A percentile compares a stretch with the other conserved stretches of the same genome.
Evolutionary conservation across 2,329 filamentous ascomycete genomes (phyloP).

Genomic region (Aureobasidium uvarum): DNA sequence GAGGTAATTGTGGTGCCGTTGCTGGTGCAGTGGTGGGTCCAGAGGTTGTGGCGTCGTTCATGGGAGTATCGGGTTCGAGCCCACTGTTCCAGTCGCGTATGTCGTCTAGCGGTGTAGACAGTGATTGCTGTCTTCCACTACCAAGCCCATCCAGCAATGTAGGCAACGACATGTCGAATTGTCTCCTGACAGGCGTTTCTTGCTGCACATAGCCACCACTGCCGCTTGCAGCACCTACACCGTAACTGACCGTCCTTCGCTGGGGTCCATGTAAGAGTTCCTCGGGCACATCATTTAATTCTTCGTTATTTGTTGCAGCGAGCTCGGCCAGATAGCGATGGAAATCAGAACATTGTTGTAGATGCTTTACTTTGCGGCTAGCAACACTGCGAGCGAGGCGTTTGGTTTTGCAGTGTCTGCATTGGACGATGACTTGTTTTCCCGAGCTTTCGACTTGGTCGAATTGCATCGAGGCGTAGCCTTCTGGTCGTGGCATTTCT

Average conservation of each 20-base stretch:
- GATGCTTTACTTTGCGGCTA: conserved; percentile 6
- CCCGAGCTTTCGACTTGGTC: conserved; percentile 10
- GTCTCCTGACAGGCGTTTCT: conserved; percentile 1
- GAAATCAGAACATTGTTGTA: conserved; percentile 9
- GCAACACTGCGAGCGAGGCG: conserved; percentile 17
- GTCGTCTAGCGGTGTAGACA: conserved; percentile 8
- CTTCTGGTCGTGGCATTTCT: conserved; percentile 20
- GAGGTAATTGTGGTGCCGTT: background rate
- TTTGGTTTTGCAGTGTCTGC: conserved; percentile 19
- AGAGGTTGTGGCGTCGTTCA: background rate
- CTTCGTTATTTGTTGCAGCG: background rate
- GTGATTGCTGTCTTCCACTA: background rate
- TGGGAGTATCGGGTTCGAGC: background rate
- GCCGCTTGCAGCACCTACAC: background rate
- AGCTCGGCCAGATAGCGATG: conserved; percentile 2
- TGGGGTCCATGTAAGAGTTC: conserved; percentile 1
- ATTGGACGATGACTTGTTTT: conserved; percentile 19
- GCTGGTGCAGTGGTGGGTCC: background rate
- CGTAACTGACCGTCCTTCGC: background rate
- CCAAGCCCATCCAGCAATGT: conserved; percentile 5
- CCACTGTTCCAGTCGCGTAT: background rate
- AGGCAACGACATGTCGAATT: conserved; percentile 7
- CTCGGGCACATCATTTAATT: conserved; percentile 6
- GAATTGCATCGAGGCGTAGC: conserved; percentile 23
- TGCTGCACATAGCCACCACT: background rate